A percentile compares a stretch with the other conserved stretches of the same genome.
Evolutionary conservation across 1,284 basidiomycete species (phyloP).

Genomic region (Cutaneotrichosporon spelunceum): DNA sequence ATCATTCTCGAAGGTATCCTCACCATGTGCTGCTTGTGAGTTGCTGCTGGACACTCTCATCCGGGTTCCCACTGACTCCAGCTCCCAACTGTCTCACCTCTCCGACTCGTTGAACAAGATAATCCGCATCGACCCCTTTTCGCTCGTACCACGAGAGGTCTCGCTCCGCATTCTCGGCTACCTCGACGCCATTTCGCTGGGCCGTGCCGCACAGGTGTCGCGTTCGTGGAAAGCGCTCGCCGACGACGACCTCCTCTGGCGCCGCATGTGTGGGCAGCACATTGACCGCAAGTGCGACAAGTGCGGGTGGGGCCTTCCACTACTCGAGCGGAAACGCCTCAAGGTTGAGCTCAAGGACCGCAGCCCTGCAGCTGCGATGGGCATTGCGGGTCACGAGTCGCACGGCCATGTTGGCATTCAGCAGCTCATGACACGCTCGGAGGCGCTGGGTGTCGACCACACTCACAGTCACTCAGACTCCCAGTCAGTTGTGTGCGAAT

Average conservation of each 20-base stretch:
- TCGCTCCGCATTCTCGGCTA: slow-evolving; percentile 84
- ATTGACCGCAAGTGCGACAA: slow-evolving; percentile 96
- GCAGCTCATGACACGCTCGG: slow-evolving; percentile 34
- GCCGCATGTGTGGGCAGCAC: slow-evolving; percentile 96
- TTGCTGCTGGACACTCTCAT: slow-evolving; percentile 1
- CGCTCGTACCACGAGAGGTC: slow-evolving; percentile 85
- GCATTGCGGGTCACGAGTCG: slow-evolving; percentile 40
- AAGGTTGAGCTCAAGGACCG: slow-evolving; percentile 49
- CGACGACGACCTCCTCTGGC: slow-evolving; percentile 95
- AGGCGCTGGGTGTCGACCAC: slow-evolving; percentile 28
- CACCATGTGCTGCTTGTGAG: slow-evolving; percentile 95
- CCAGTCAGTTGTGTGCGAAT: slow-evolving; percentile 20
- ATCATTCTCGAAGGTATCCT: slow-evolving; percentile 94
- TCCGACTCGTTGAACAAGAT: slow-evolving; percentile 85
- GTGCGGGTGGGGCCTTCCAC: slow-evolving; percentile 95
- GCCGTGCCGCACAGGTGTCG: slow-evolving; percentile 91
- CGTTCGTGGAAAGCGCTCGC: slow-evolving; percentile 82
- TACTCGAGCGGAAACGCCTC: slow-evolving; percentile 63
- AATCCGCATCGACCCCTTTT: slow-evolving; percentile 93
- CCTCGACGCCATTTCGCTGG: slow-evolving; percentile 92
- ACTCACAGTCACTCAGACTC: not conserved
- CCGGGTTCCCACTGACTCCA: slow-evolving; percentile 21
- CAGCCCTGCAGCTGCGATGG: slow-evolving; percentile 40
- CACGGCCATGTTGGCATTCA: slow-evolving; percentile 27
- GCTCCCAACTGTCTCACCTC: slow-evolving; percentile 88